Evolutionary conservation across 2,329 filamentous ascomycete genomes (phyloP).

Genomic region (Diplocarpon rosae): DNA sequence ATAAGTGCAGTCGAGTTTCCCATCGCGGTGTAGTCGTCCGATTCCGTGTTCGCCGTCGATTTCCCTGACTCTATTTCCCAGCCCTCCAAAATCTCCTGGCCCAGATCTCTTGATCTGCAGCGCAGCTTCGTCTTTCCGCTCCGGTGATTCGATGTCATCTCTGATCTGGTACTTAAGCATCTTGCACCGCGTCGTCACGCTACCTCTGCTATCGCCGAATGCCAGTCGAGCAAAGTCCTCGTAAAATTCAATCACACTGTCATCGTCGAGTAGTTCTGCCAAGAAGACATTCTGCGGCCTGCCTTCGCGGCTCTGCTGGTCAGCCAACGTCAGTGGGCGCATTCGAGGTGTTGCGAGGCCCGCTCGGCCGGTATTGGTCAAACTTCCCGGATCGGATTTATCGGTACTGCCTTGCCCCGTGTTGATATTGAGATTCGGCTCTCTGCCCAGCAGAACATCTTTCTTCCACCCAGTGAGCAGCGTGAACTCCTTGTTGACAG

Average conservation of each 20-base stretch:
- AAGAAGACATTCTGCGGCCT: constrained; percentile 73
- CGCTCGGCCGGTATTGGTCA: constrained; percentile 30
- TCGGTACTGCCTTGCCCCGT: constrained; percentile 35
- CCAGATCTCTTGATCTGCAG: constrained; percentile 13
- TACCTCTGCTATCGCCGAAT: constrained; percentile 81
- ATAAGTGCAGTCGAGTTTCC: constrained; percentile 88
- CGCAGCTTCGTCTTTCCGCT: constrained; percentile 13
- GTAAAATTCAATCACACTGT: constrained; percentile 88
- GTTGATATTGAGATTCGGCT: constrained; percentile 81
- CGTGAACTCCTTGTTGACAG: constrained; percentile 94
- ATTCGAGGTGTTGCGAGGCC: constrained; percentile 42
- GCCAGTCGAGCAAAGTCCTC: constrained; percentile 89
- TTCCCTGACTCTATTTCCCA: constrained; percentile 47
- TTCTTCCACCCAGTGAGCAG: constrained; percentile 91
- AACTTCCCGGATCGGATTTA: constrained; percentile 29
- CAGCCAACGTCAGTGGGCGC: constrained; percentile 32
- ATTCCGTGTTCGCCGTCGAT: constrained; percentile 70
- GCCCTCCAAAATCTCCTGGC: constrained; percentile 20
- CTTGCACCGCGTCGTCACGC: constrained; percentile 72
- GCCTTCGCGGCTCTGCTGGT: constrained; percentile 31
- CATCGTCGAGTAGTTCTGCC: constrained; percentile 85
- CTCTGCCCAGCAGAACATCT: constrained; percentile 76
- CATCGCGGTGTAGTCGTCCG: constrained; percentile 71
- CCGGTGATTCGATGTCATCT: constrained; percentile 33
- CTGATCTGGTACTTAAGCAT: constrained; percentile 83